These are phyloP conservation scores for Exobasidium rhododendri DNA, from an alignment of 1,284 basidiomycete genomes.

Conservation along the genomic window DNA sequence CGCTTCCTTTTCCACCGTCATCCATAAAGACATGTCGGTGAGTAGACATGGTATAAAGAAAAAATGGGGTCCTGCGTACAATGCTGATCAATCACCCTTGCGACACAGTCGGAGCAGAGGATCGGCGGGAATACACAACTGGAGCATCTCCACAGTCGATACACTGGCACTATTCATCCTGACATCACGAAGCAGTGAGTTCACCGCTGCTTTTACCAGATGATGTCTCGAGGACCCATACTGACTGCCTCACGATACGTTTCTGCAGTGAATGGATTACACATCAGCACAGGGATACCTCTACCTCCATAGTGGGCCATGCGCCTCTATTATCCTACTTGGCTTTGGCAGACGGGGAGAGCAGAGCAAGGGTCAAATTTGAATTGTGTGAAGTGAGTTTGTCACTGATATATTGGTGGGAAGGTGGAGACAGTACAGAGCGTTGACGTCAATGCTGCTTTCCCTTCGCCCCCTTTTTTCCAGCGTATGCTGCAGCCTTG, in stretches of 20 bases:
- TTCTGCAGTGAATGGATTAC: constrained; percentile 84
- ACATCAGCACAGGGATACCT: constrained; percentile 92
- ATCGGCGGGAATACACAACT: constrained; percentile 31
- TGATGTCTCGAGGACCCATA: no score
- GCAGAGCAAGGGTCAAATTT: constrained; percentile 82
- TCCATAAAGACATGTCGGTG: not conserved
- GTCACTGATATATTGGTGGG: not conserved
- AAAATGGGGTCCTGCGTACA: no score
- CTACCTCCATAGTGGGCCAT: constrained; percentile 87
- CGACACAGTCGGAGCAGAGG: not conserved
- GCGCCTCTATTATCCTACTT: constrained; percentile 79
- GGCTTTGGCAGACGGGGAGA: constrained; percentile 88
- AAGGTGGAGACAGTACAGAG: no score
- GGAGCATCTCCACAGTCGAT: constrained; percentile 74
- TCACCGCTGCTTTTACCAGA: no score
- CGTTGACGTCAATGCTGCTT: not conserved
- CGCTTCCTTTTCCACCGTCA: no score
- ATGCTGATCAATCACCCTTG: no score
- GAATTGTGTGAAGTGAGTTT: constrained; percentile 84
- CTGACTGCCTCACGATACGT: not conserved
- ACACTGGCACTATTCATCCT: constrained; percentile 72
- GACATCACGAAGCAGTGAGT: constrained; percentile 52
- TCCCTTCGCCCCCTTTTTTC: constrained; percentile 3
- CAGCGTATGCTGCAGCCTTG: constrained; percentile 98
- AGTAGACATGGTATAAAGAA: no score